Conservation (phyloP, 495 filamentous ascomycete genomes). For the Trichoderma parareesei region DNA sequence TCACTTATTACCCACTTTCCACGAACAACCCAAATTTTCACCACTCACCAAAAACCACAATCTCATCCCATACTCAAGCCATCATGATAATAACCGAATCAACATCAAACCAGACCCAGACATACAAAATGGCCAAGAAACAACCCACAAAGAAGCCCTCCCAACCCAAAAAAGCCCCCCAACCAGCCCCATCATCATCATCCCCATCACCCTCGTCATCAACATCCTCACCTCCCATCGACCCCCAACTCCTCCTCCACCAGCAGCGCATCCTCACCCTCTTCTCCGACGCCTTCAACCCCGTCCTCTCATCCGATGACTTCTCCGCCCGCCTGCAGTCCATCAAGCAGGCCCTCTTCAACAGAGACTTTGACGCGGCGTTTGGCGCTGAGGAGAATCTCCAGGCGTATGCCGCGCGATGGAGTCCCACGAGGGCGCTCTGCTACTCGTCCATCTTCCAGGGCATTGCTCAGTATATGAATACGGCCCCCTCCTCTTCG, state of each 20-base stretch:
- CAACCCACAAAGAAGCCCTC: not conserved
- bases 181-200: constrained; percentile 69
- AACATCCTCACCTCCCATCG: constrained; percentile 61
- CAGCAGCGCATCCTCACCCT: constrained; percentile 73
- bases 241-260: constrained; percentile 24
- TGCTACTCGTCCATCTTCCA: constrained; percentile 65
- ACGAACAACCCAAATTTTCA: not conserved
- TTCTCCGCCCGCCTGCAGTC: constrained; percentile 54
- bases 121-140: constrained; percentile 13
- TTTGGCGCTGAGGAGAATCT: constrained; percentile 63
- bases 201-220: constrained; percentile 72
- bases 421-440: constrained; percentile 74
- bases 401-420: constrained; percentile 75
- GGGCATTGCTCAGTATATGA: constrained; percentile 19
- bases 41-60: not conserved
- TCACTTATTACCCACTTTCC: constrained; percentile 3
- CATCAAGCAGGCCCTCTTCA: constrained; percentile 75
- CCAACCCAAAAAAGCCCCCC: constrained; percentile 59
- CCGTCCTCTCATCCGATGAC: constrained; percentile 27
- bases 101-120: not conserved
- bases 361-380: constrained; percentile 71
- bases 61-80: not conserved
- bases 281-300: constrained; percentile 56
- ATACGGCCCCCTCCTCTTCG: not conserved
- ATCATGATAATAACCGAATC: not conserved